These are phyloP conservation scores for Moniliophthora roreri DNA, from an alignment of 1,284 basidiomycete species.

Conservation along the genomic window DNA sequence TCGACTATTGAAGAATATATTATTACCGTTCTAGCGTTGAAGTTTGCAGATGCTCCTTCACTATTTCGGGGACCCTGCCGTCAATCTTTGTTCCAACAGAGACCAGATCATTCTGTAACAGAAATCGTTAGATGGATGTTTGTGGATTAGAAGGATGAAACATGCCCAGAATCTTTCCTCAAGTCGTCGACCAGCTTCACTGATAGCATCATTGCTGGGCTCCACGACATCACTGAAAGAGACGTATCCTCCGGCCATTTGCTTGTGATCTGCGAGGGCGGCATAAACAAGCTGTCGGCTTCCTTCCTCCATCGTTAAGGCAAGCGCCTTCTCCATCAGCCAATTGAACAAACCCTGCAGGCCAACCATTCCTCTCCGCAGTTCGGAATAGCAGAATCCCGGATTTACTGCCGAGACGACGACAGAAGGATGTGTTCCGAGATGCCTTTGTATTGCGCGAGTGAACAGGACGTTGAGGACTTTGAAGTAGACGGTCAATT, in stretches of 20 bases:
- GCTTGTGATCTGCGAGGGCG: slow-evolving; percentile 28
- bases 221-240: slow-evolving; percentile 14
- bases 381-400: slow-evolving; percentile 45
- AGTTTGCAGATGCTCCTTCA: no score
- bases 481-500: slow-evolving; percentile 16
- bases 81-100: no score
- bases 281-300: slow-evolving; percentile 41
- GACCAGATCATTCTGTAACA: no score
- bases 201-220: slow-evolving; percentile 21
- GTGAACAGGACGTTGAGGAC: slow-evolving; percentile 44
- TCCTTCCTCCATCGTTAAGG: slow-evolving; percentile 39
- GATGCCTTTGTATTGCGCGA: slow-evolving; percentile 36
- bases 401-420: slow-evolving; percentile 41
- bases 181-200: slow-evolving; percentile 36
- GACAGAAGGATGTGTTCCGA: slow-evolving; percentile 29
- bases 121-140: no score
- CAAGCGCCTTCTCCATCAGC: slow-evolving; percentile 26
- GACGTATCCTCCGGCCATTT: slow-evolving; percentile 20
- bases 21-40: no score
- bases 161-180: slow-evolving; percentile 41
- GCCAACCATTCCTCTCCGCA: slow-evolving; percentile 29
- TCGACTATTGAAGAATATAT: no score
- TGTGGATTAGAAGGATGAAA: no score
- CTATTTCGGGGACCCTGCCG: no score
- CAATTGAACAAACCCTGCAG: slow-evolving; percentile 16